Evolutionary conservation across 345 rosid genomes (phyloP).

Genomic region (Brassica rapa): DNA sequence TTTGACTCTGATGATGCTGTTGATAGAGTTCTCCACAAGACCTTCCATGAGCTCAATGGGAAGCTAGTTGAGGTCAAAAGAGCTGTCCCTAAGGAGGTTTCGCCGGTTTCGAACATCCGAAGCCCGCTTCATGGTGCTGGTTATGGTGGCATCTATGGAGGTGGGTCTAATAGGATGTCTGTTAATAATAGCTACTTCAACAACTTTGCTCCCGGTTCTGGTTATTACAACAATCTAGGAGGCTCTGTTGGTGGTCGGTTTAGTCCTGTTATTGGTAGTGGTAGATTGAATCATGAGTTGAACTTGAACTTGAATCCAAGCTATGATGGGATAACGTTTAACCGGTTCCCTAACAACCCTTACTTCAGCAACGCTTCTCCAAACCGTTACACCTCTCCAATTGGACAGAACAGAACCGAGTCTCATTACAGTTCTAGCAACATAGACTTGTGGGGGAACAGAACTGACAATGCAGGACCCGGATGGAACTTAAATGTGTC

Average conservation of each 20-base stretch:
- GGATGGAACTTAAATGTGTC: constrained; percentile 59
- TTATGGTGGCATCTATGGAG: constrained; percentile 47
- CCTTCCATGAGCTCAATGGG: constrained; percentile 92
- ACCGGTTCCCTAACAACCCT: constrained; percentile 47
- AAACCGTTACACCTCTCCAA: constrained; percentile 65
- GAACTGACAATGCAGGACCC: constrained; percentile 53
- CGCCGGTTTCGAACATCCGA: constrained; percentile 57
- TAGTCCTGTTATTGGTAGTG: constrained; percentile 61
- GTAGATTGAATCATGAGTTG: constrained; percentile 63
- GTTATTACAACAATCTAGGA: constrained; percentile 57
- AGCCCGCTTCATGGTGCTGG: constrained; percentile 55
- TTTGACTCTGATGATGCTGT: constrained; percentile 89
- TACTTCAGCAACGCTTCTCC: constrained; percentile 51
- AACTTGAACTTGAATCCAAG: constrained; percentile 60
- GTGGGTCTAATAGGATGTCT: constrained; percentile 42
- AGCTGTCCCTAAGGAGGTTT: constrained; percentile 88
- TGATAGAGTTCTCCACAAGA: constrained; percentile 76
- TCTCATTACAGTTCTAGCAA: constrained; percentile 43
- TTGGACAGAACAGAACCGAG: constrained; percentile 60
- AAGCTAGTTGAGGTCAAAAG: constrained; percentile 97
- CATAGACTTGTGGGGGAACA: constrained; percentile 21
- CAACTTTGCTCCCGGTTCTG: constrained; percentile 60
- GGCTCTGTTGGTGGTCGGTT: constrained; percentile 69
- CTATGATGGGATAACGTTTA: constrained; percentile 54
- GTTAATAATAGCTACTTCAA: constrained; percentile 62